These are phyloP conservation scores for Coniochaeta hoffmannii DNA, from an alignment of 2,329 filamentous ascomycete genomes.

Conservation along the genomic window DNA sequence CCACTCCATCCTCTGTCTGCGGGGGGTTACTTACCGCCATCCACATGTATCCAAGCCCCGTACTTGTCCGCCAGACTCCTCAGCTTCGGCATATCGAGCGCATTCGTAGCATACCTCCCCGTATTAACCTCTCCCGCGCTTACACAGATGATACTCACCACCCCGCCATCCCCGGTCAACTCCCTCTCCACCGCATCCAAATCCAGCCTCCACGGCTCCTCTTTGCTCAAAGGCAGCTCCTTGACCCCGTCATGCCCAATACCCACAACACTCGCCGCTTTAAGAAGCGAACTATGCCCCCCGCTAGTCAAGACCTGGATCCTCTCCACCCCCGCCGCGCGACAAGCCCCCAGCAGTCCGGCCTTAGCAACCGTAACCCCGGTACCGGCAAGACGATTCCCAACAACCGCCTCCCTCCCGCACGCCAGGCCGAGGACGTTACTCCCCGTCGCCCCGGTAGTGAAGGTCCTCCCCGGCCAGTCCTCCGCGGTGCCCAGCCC, in stretches of 20 bases:
- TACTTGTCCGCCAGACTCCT: slow-evolving; percentile 65
- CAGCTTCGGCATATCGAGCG: slow-evolving; percentile 50
- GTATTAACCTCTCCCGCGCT: slow-evolving; percentile 90
- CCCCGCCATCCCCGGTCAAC: slow-evolving; percentile 36
- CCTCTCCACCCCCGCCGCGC: slow-evolving; percentile 52
- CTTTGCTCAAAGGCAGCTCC: slow-evolving; percentile 42
- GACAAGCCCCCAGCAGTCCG: slow-evolving; percentile 62
- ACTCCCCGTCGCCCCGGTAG: slow-evolving; percentile 61
- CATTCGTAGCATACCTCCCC: slow-evolving; percentile 64
- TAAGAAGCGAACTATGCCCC: slow-evolving; percentile 76
- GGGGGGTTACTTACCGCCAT: slow-evolving; percentile 51
- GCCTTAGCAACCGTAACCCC: slow-evolving; percentile 53
- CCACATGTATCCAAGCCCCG: slow-evolving; percentile 80
- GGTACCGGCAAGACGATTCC: slow-evolving; percentile 21
- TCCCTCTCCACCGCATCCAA: slow-evolving; percentile 55
- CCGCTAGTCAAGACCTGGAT: slow-evolving; percentile 75
- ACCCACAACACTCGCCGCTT: slow-evolving; percentile 77
- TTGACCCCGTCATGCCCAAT: slow-evolving; percentile 64
- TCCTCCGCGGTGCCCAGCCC: slow-evolving; percentile 52
- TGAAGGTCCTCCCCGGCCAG: slow-evolving; percentile 49
- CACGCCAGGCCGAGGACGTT: slow-evolving; percentile 72
- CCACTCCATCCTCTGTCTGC: background rate
- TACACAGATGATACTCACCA: slow-evolving; percentile 70
- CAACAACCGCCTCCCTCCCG: slow-evolving; percentile 57
- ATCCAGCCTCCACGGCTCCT: slow-evolving; percentile 63